These are phyloP conservation scores for Amauroascus verrucosus DNA, from an alignment of 2,329 filamentous ascomycete species.

Conservation along the genomic window DNA sequence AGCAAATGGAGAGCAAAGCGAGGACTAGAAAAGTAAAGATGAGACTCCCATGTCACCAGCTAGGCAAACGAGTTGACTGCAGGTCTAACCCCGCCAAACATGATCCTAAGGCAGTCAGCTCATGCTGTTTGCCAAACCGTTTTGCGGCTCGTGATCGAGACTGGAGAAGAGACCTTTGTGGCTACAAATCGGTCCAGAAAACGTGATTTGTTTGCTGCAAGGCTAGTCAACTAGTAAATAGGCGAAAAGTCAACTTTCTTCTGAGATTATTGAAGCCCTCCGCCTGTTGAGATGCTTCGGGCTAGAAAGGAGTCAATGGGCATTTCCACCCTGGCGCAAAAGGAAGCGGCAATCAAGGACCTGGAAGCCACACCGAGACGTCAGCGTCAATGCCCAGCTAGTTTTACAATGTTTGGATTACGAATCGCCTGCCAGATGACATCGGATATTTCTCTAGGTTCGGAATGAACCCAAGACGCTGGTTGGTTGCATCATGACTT, in stretches of 20 bases:
- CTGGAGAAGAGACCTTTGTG: conserved; percentile 3
- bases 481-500: too few species aligned
- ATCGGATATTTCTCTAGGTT: neutral
- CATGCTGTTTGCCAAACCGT: neutral
- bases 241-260: neutral
- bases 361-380: neutral
- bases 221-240: neutral
- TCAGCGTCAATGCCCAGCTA: too few species aligned
- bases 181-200: neutral
- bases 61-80: neutral
- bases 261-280: neutral
- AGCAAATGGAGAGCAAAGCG: neutral
- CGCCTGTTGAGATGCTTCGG: neutral
- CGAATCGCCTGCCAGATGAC: neutral
- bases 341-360: conserved; percentile 1
- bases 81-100: neutral
- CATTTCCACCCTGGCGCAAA: neutral
- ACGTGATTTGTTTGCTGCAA: neutral
- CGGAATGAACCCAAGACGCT: too few species aligned
- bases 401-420: neutral
- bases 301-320: neutral
- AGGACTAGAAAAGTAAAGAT: neutral
- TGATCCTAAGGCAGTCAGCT: neutral
- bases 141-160: neutral
- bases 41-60: neutral